Base-by-base conservation (phyloP, 441 rosid species). In the Sinapis alba region DNA sequence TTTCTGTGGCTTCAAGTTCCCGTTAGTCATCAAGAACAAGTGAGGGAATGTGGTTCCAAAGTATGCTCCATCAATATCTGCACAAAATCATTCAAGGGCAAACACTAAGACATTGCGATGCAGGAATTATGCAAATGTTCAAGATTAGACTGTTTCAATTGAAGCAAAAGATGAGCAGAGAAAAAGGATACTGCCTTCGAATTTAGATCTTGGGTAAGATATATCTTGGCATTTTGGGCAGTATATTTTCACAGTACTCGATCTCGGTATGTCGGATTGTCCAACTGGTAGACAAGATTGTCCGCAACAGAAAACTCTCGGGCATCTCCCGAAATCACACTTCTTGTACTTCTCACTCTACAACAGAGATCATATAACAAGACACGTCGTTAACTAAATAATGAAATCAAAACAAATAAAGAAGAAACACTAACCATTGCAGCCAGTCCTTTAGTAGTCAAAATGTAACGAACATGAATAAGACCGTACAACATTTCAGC, bases 31-130 rank as follows among this genome's bases (percentile, higher is more conserved):
- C 80, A 93, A 78, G 82, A 93, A 95, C 77, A 93, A 86, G 79
- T 93, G 96, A 24, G 98, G 98, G 75, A 93, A 93, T 30, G 98
- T 95, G 1, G 99, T 91, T 60, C 98, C 98, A 70, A 95, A 95
- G 83, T 95, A 95, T 21, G 98, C 96, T 69, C 98, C 99, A 71
- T 95, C 99, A 45, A 89, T 84, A 84, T 93, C 98, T 95, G 82
- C 79, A 68, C 1, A 64, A 45, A 43, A 41, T 70, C 71, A 81
- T 79, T 90, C 73, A 85, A 94, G 89, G 21, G 21, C 78, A 77
- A 63, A 61, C 71, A 16, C 76, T 65, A 58, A 77, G 76, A 77
- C 13, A 41, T 1, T 7, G 1, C 3, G 10, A 18, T 64, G 32
- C 16, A 38, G 47, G 65, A 19, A 19, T 34, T 18, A 6, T 11